phyloP scores from a whole-genome alignment of 352 stramenopile genomes.

The Pythium volutum region DNA sequence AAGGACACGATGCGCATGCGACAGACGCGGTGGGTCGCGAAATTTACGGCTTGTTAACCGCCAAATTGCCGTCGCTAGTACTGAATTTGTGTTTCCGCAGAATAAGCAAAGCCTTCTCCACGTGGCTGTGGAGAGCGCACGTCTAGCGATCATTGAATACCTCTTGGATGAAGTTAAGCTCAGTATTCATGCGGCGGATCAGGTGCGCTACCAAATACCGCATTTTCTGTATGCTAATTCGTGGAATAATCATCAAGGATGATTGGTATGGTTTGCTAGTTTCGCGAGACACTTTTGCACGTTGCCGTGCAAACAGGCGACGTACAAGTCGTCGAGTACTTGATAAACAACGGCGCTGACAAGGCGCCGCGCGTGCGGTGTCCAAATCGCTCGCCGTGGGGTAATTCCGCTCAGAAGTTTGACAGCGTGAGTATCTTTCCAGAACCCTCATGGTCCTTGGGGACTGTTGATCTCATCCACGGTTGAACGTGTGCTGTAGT shows the following conservation, averaged over 20 bases:
- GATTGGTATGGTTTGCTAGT: neutral
- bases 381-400: constrained; percentile 12
- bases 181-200: neutral
- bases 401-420: constrained; percentile 6
- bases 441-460: no score
- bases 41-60: neutral
- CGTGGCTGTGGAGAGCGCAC: neutral
- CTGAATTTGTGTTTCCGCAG: neutral
- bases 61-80: neutral
- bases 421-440: constrained; percentile 4
- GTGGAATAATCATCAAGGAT: no score
- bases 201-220: neutral
- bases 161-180: constrained; percentile 2
- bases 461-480: neutral
- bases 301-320: constrained; percentile 4
- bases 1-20: constrained; percentile 1
- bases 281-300: constrained; percentile 12
- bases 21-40: neutral
- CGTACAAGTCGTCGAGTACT: constrained; percentile 2
- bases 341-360: constrained; percentile 2
- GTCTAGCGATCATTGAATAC: neutral
- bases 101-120: constrained; percentile 4
- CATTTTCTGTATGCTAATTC: neutral
- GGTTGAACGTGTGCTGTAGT: neutral
- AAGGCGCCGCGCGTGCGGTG: constrained; percentile 11